Evolutionary conservation across 2,329 filamentous ascomycete species (phyloP), one percentile per base, ranked within the genome.

Genomic region (Aaosphaeria arxii): DNA sequence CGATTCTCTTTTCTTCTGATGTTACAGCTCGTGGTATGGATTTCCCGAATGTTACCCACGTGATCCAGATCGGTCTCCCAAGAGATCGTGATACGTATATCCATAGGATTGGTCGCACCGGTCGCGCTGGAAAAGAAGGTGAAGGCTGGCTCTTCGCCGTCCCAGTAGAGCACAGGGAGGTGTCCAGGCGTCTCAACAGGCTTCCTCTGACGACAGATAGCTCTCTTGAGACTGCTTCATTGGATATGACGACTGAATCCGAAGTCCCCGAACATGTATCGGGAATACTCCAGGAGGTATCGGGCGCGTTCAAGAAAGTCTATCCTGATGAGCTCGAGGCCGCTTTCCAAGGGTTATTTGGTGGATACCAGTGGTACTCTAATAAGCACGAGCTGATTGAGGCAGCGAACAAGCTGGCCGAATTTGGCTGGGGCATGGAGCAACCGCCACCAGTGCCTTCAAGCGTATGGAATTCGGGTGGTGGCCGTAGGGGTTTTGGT

Each of bases 81-180:
- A 57, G 65, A 24, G 70, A 69, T 29, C 64, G 69, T 32, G 76
- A 79, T 24, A 71, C 74, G 35, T 79, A 79, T 62, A 73, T 79
- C 43, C 77, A 79, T 55, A 75, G 77, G 47, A 67, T 79, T 42
- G 77, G 77, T 32, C 76, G 77, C 48, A 79, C 77, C 7, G 77
- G 70, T 47, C 85, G 89, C 61, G 88, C 88, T 30, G 83, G 84
- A 52, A 88, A 88, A 67, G 77, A 83, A 56, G 88, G 88, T 40
- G 77, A 88, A 61, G 87, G 85, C 48, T 89, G 82, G 78, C 68
- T 91, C 32, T 68, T 92, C 42, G 53, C 89, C 1, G 74, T 82
- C 1, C 69, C 81, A 7, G 61, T 75, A 11, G 85, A 89, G 57
- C 64, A 78, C 5, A 13, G 54, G 0, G 66, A 72, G 40, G 74